Evolutionary conservation across 2,329 filamentous ascomycete genomes (phyloP), one percentile per base, ranked within the genome.

Genomic region (Stenocarpella maydis): DNA sequence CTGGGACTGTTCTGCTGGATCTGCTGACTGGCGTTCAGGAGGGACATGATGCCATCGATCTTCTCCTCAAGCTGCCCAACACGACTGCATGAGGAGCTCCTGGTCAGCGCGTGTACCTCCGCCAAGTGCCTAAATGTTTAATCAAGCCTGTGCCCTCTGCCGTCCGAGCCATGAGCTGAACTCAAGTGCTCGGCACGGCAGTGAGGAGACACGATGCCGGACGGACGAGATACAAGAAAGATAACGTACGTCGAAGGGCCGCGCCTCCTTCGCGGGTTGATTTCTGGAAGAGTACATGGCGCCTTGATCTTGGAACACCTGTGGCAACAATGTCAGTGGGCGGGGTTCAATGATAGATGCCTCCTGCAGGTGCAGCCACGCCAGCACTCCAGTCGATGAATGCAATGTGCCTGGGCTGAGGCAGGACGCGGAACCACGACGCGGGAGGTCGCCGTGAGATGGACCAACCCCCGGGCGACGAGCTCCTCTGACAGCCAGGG

Each of bases 1-100:
- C 67, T 74, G 61, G 52, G 70, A 17, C 70, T 71, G 41, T 70
- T 70, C 19, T 71, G 71, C 41, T 74, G 74, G 14, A 74, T 72
- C 45, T 76, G 75, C 24, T 78, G 76, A 55, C 73, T 77, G 17
- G 76, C 76, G 6, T 78, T 77, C 10, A 81, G 75, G 6, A 81
- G 75, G 4, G 77, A 80, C 60, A 82, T 77, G 26, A 82, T 77
- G 47, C 78, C 78, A n/a, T 82, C 80, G 37, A 82, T 80, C 70
- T 80, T 82, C 64, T 79, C 76, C 65, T 82, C 80, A 2, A 82
- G 54, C 47, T 80, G 78, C 7, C 77, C 79, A 2, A 82, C 80
- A 14, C 79, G 77, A 8, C 80, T 82, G n/a, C 10, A 9, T 34
- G 37, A 3, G 26, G 43, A 21, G 15, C 7, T 19, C 19, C 9